Conservation (phyloP, 441 rosid species). For the Brassica balearica region DNA sequence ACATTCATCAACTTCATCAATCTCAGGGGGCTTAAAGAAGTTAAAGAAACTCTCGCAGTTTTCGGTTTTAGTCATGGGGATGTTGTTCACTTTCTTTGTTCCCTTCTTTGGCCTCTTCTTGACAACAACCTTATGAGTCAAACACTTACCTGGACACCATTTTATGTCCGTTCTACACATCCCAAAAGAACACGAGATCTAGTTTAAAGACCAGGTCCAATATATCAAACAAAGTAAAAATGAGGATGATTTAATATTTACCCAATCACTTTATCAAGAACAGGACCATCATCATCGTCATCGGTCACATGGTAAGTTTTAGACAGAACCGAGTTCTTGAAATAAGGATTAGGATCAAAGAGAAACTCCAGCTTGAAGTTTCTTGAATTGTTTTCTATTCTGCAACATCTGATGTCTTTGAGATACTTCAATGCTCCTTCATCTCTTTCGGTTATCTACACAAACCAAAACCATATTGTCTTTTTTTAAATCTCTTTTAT, state of each 20-base stretch:
- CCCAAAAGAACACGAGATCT: background rate
- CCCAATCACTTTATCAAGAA: conserved; percentile 89
- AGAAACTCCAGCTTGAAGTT: conserved; percentile 80
- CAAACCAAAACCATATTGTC: conserved; percentile 1
- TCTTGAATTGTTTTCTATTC: conserved; percentile 63
- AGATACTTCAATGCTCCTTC: conserved; percentile 78
- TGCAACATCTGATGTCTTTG: conserved; percentile 68
- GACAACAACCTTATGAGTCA: conserved; percentile 72
- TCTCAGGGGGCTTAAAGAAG: conserved; percentile 79
- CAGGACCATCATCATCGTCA: conserved; percentile 71
- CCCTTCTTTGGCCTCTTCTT: conserved; percentile 75
- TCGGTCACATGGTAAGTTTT: conserved; percentile 83
- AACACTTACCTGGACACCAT: conserved; percentile 81
- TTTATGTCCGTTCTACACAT: conserved; percentile 71
- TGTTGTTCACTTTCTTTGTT: conserved; percentile 60
- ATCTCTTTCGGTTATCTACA: conserved; percentile 75
- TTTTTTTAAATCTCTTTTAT: background rate
- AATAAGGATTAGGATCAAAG: conserved; percentile 71
- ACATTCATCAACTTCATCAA: conserved; percentile 40
- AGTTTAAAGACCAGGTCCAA: conserved; percentile 1
- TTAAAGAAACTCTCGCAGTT: conserved; percentile 80
- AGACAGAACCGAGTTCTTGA: conserved; percentile 69
- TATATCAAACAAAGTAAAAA: background rate
- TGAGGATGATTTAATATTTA: conserved; percentile 37
- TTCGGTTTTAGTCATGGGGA: conserved; percentile 62